A percentile compares a stretch with the other conserved stretches of the same genome.
These are phyloP conservation scores for Phytophthora cajani DNA, from an alignment of 352 stramenopile species.

Conservation along the genomic window DNA sequence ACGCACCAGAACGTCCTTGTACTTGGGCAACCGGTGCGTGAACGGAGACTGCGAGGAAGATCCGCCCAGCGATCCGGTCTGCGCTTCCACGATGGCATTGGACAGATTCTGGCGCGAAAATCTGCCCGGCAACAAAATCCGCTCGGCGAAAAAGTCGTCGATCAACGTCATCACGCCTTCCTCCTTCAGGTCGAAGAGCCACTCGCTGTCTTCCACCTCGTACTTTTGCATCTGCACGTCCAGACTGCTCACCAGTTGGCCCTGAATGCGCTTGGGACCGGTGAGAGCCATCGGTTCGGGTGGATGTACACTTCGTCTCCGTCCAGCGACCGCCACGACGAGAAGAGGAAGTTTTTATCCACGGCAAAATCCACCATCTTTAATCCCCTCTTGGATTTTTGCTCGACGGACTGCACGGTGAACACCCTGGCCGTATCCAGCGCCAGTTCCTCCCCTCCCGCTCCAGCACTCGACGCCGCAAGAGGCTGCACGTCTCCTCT, in stretches of 20 bases:
- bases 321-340: slow-evolving; percentile 69
- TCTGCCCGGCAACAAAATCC: slow-evolving; percentile 64
- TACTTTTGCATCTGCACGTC: slow-evolving; percentile 75
- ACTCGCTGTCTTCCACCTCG: slow-evolving; percentile 59
- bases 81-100: slow-evolving; percentile 59
- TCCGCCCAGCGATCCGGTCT: slow-evolving; percentile 38
- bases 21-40: slow-evolving; percentile 55
- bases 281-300: slow-evolving; percentile 74
- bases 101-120: slow-evolving; percentile 75
- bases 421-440: slow-evolving; percentile 67
- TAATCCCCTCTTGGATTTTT: slow-evolving; percentile 45
- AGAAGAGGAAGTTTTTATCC: slow-evolving; percentile 73
- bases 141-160: slow-evolving; percentile 69
- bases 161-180: slow-evolving; percentile 45
- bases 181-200: slow-evolving; percentile 62
- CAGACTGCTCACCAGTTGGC: slow-evolving; percentile 60
- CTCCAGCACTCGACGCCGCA: slow-evolving; percentile 26
- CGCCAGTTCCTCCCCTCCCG: slow-evolving; percentile 47
- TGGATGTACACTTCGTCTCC: slow-evolving; percentile 72
- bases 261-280: slow-evolving; percentile 57
- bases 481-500: slow-evolving; percentile 56
- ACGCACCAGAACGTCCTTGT: slow-evolving; percentile 67
- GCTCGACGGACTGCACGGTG: slow-evolving; percentile 32
- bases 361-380: slow-evolving; percentile 80
- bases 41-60: slow-evolving; percentile 38